phyloP scores from a whole-genome alignment of 768 basidiomycete species.

The Neoboletus subvelutipes region DNA sequence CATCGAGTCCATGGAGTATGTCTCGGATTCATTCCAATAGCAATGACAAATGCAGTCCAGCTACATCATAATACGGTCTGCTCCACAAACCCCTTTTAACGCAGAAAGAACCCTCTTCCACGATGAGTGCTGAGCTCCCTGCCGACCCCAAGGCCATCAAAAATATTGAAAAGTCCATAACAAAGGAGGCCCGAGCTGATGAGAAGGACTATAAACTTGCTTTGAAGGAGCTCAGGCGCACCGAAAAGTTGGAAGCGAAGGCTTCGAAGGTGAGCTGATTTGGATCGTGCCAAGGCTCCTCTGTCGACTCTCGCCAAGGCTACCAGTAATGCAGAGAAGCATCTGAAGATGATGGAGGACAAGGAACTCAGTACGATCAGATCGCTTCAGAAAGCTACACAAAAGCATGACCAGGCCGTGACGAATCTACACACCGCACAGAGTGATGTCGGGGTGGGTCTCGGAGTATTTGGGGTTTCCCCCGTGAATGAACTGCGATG shows the following conservation, averaged over 20 bases:
- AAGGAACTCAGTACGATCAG: conserved; percentile 51
- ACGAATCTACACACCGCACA: conserved; percentile 42
- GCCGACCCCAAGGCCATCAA: conserved; percentile 32
- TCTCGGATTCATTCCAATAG: not conserved
- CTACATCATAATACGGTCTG: not conserved
- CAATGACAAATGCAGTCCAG: conserved; percentile 7
- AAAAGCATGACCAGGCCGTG: conserved; percentile 50
- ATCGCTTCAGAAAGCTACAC: conserved; percentile 51
- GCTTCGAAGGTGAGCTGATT: conserved; percentile 45
- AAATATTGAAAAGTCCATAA: conserved; percentile 44
- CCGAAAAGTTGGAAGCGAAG: conserved; percentile 54
- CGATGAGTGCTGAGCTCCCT: conserved; percentile 25
- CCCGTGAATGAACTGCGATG: not conserved
- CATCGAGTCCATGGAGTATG: not conserved
- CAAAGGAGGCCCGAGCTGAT: conserved; percentile 53
- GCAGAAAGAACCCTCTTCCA: not conserved
- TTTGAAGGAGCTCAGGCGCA: conserved; percentile 50
- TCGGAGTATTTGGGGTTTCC: not conserved
- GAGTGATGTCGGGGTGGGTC: conserved; percentile 43
- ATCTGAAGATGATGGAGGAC: conserved; percentile 47
- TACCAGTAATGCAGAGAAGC: conserved; percentile 46
- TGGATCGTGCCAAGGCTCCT: not conserved
- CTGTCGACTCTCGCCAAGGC: conserved; percentile 30
- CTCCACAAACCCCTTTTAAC: conserved; percentile 12
- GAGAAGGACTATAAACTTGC: conserved; percentile 49